Evolutionary conservation across 306 rosid genomes (phyloP).

Genomic region (Rosa lucieae): DNA sequence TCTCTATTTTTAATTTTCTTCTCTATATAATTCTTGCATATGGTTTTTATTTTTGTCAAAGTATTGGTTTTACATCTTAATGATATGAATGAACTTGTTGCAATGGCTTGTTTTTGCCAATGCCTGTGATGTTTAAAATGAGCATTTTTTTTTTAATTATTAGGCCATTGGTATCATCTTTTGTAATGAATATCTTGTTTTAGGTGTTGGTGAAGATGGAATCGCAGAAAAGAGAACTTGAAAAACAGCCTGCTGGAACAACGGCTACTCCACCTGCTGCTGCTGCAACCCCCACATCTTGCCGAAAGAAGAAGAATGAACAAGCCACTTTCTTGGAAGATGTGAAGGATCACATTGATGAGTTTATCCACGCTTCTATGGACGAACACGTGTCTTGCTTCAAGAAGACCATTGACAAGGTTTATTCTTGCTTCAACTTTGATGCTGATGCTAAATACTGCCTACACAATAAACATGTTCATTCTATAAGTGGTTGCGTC

Average conservation of each 20-base stretch:
- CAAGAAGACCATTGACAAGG: slow-evolving; percentile 77
- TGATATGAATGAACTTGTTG: not conserved
- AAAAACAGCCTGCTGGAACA: slow-evolving; percentile 34
- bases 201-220: slow-evolving; percentile 45
- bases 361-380: slow-evolving; percentile 78
- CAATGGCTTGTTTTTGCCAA: not conserved
- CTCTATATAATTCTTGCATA: no score
- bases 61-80: not conserved
- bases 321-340: slow-evolving; percentile 81
- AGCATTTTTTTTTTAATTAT: not conserved
- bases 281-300: slow-evolving; percentile 48
- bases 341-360: slow-evolving; percentile 85
- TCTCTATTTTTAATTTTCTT: not conserved
- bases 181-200: not conserved
- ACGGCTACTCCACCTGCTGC: slow-evolving; percentile 43
- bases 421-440: slow-evolving; percentile 21
- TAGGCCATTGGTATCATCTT: not conserved
- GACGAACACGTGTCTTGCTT: slow-evolving; percentile 90
- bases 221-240: slow-evolving; percentile 42
- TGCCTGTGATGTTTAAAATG: not conserved
- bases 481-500: not conserved
- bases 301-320: slow-evolving; percentile 76
- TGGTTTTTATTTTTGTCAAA: not conserved
- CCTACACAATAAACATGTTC: not conserved
- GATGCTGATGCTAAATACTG: slow-evolving; percentile 2